phyloP scores from a whole-genome alignment of 352 stramenopile species.

The Globisporangium alternatum region DNA sequence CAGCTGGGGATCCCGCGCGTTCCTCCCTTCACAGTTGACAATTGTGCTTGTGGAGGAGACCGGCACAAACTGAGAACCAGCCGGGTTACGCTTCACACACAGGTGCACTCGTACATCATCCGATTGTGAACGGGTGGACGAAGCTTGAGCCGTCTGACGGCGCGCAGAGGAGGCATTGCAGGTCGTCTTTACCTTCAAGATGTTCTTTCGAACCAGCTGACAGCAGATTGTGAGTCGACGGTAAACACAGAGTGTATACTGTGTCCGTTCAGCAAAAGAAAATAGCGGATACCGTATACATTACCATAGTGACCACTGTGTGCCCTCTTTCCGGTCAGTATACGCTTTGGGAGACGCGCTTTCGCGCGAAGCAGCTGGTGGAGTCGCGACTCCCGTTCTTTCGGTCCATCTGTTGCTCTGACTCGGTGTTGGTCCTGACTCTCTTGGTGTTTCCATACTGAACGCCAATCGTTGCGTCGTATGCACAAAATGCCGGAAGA shows the following conservation, averaged over 20 bases:
- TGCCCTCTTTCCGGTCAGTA: no score
- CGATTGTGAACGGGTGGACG: slow-evolving; percentile 4
- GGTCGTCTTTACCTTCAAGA: slow-evolving; percentile 6
- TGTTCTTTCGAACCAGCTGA: slow-evolving; percentile 11
- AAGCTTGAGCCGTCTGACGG: slow-evolving; percentile 11
- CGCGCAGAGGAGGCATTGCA: neutral
- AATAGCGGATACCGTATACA: neutral
- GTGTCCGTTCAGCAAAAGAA: neutral
- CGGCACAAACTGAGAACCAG: neutral
- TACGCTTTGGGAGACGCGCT: neutral
- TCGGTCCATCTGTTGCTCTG: slow-evolving; percentile 11
- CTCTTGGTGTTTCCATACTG: slow-evolving; percentile 13
- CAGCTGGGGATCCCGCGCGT: slow-evolving; percentile 8
- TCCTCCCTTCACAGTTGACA: slow-evolving; percentile 2
- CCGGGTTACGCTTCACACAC: neutral
- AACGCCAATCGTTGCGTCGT: slow-evolving; percentile 9
- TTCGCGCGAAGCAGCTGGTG: slow-evolving; percentile 18
- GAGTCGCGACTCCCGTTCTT: slow-evolving; percentile 6
- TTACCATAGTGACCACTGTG: no score
- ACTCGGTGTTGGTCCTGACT: slow-evolving; percentile 15
- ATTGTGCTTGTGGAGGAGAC: neutral
- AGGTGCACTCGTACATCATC: neutral
- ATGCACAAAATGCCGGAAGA: neutral
- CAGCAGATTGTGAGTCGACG: neutral
- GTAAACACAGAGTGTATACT: neutral